These are phyloP conservation scores for Cladosporium sphaerospermum DNA, from an alignment of 2,329 filamentous ascomycete genomes.

Conservation along the genomic window DNA sequence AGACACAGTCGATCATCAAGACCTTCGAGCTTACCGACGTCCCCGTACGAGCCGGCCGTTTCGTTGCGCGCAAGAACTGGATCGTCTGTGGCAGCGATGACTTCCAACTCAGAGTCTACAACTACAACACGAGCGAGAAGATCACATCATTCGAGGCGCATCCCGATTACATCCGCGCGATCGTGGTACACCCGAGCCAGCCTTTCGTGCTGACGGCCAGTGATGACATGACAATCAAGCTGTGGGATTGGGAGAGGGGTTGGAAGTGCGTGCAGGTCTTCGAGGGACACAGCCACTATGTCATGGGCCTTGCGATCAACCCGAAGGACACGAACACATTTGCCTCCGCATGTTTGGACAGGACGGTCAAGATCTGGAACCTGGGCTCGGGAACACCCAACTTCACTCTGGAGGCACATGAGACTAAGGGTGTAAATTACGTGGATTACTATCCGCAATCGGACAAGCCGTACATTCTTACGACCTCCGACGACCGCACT, in stretches of 20 bases:
- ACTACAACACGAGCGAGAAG: slow-evolving; percentile 99
- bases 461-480: slow-evolving; percentile 79
- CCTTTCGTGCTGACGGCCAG: slow-evolving; percentile 93
- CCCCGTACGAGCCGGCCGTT: slow-evolving; percentile 90
- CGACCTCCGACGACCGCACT: slow-evolving; percentile 91
- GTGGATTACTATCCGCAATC: slow-evolving; percentile 76
- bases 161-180: slow-evolving; percentile 96
- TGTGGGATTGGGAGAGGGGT: slow-evolving; percentile 98
- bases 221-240: slow-evolving; percentile 97
- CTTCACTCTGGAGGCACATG: slow-evolving; percentile 93
- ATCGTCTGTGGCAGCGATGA: slow-evolving; percentile 69
- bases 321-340: slow-evolving; percentile 72
- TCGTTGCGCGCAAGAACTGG: slow-evolving; percentile 98
- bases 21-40: slow-evolving; percentile 99
- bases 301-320: slow-evolving; percentile 95
- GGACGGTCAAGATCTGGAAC: slow-evolving; percentile 97
- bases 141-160: slow-evolving; percentile 96
- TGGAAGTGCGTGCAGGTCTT: slow-evolving; percentile 98
- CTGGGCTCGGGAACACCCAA: slow-evolving; percentile 89
- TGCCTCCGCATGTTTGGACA: slow-evolving; percentile 80
- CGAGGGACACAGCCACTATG: slow-evolving; percentile 92
- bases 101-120: slow-evolving; percentile 85
- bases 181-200: slow-evolving; percentile 89
- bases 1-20: slow-evolving; percentile 94
- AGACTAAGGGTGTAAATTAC: slow-evolving; percentile 96